Conservation (phyloP, 371 early-diverging fungal species). For the Apophysomyces trapeziformis region DNA sequence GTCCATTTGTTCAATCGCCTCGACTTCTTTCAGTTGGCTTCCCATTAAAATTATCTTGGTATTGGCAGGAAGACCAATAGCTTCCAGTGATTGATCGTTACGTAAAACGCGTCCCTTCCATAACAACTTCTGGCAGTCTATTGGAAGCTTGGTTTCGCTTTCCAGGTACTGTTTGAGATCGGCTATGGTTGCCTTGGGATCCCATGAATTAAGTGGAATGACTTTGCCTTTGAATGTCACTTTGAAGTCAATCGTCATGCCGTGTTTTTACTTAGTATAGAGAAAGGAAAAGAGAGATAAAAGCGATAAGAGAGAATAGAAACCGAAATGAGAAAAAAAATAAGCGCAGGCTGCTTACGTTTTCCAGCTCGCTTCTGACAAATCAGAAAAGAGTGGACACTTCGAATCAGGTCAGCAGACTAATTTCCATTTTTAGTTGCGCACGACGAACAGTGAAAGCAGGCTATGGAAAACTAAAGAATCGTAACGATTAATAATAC, state of each 20-base stretch:
- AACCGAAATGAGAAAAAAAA: background rate
- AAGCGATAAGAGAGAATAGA: background rate
- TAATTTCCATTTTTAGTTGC: no score
- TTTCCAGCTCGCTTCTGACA: no score
- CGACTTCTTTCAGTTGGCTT: slow-evolving; percentile 49
- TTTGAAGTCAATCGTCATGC: slow-evolving; percentile 35
- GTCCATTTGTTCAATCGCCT: slow-evolving; percentile 45
- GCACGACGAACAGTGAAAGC: no score
- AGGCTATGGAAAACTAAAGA: no score
- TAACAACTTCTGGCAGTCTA: slow-evolving; percentile 51
- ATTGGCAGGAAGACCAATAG: slow-evolving; percentile 22
- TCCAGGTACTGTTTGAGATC: slow-evolving; percentile 45
- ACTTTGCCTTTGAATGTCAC: slow-evolving; percentile 48
- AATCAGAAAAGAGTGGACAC: no score
- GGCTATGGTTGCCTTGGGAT: slow-evolving; percentile 26
- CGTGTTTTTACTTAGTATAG: no score
- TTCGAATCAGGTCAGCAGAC: no score
- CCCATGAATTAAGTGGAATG: slow-evolving; percentile 30
- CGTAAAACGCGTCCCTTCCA: slow-evolving; percentile 54
- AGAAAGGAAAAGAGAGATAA: background rate
- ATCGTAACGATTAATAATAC: no score
- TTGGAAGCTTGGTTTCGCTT: slow-evolving; percentile 41
- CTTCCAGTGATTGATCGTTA: slow-evolving; percentile 24
- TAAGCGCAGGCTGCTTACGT: no score
- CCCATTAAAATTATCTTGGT: slow-evolving; percentile 63